Evolutionary conservation across 2,329 filamentous ascomycete species (phyloP), one percentile per base, ranked within the genome.

Genomic region (Parafenestella ontariensis): DNA sequence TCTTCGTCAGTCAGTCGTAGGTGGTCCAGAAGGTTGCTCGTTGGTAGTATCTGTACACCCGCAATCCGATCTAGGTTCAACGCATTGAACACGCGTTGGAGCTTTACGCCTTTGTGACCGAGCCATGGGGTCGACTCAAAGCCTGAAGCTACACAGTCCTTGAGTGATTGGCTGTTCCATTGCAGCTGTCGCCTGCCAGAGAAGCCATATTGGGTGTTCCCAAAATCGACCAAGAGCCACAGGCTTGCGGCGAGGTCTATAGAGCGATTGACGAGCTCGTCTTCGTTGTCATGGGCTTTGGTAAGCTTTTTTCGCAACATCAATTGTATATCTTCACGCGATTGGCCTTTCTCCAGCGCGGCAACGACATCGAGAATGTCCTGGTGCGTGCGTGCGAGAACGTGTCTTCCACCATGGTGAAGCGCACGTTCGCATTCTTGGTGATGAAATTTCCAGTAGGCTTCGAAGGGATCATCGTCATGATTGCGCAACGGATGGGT

Each of bases 1-100:
- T 79, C 77, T n/a, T 76, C 72, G 9, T 79, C 72, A 0, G 59
- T 66, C 20, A 81, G 41, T 1, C 69, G 69, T 2, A 81, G 64
- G 55, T 81, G 79, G 48, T 80, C 76, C 0, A 72, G 61, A 3
- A 81, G 54, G 39, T 81, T 79, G 20, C 69, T 62, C 0, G 79
- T 81, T 65, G 72, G 76, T 15, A 71, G 24, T 11, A 81, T 65
- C 0, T 73, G 37, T 6, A 81, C 20, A 0, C 77, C 78, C 0
- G 69, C 77, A 9, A 81, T 78, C 2, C 49, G 48, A 8, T 46
- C 47, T 11, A 71, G 34, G n/a, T 62, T 64, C 5, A 13, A 21
- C 5, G 64, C 66, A 17, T 43, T 65, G 45, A 71, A 66, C 0
- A 49, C 31, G 5, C 51, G 40, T 10, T 55, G 33, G 1, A 63